phyloP scores from a whole-genome alignment of 2,329 filamentous ascomycete genomes.

The Pseudogymnoascus sp. region DNA sequence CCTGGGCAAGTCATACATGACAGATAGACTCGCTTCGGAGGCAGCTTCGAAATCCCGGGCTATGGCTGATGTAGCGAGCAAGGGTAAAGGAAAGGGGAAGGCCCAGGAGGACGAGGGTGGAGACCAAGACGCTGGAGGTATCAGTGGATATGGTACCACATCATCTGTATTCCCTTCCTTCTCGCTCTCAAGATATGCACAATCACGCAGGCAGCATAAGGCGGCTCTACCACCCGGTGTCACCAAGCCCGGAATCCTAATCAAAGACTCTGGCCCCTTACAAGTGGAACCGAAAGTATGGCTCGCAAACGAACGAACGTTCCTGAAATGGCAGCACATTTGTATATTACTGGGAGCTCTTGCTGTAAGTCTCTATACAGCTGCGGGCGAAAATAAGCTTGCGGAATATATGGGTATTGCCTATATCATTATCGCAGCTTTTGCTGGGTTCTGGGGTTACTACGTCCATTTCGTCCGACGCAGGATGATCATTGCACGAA shows the following conservation, averaged over 20 bases:
- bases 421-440: slow-evolving; percentile 73
- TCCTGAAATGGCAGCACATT: slow-evolving; percentile 98
- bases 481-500: slow-evolving; percentile 73
- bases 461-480: slow-evolving; percentile 68
- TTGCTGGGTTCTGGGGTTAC: slow-evolving; percentile 83
- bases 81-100: slow-evolving; percentile 15
- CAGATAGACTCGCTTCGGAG: slow-evolving; percentile 45
- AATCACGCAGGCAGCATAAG: slow-evolving; percentile 41
- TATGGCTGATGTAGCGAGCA: slow-evolving; percentile 24
- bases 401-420: slow-evolving; percentile 72
- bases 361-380: slow-evolving; percentile 79
- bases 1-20: slow-evolving; percentile 55
- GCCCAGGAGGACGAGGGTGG: slow-evolving; percentile 23
- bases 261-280: slow-evolving; percentile 89
- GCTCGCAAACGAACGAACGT: slow-evolving; percentile 96
- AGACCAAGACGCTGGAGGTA: slow-evolving; percentile 25
- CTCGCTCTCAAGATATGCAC: slow-evolving; percentile 69
- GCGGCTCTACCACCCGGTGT: slow-evolving; percentile 73
- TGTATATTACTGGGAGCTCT: slow-evolving; percentile 77
- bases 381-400: slow-evolving; percentile 69
- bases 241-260: slow-evolving; percentile 73
- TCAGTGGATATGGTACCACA: slow-evolving; percentile 46
- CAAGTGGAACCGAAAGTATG: slow-evolving; percentile 97
- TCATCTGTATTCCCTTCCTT: slow-evolving; percentile 73
- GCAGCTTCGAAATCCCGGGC: slow-evolving; percentile 20